phyloP scores from a whole-genome alignment of 768 basidiomycete genomes.

The Strobilomyces dryophilus region DNA sequence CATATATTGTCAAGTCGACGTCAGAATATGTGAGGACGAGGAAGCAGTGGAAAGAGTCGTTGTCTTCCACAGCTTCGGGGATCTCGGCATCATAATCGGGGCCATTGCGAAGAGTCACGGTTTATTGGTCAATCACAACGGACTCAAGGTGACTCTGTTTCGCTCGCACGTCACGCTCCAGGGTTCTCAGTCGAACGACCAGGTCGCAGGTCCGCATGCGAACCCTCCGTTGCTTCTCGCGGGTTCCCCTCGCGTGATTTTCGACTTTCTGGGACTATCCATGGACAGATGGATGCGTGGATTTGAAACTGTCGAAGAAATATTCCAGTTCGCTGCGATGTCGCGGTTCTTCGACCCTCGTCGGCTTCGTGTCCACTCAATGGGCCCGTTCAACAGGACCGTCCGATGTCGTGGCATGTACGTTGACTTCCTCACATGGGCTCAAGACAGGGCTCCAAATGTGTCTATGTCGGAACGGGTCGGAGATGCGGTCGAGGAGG shows the following conservation, averaged over 20 bases:
- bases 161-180: not conserved
- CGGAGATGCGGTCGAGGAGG: constrained; percentile 37
- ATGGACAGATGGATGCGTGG: constrained; percentile 48
- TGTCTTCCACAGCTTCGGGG: constrained; percentile 65
- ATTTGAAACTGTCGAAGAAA: constrained; percentile 49
- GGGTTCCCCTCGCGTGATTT: constrained; percentile 44
- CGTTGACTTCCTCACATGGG: constrained; percentile 52
- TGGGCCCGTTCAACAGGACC: constrained; percentile 41
- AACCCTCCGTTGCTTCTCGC: constrained; percentile 46
- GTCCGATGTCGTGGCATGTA: constrained; percentile 53
- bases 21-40: constrained; percentile 51
- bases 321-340: constrained; percentile 55
- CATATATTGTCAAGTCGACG: constrained; percentile 53
- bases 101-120: constrained; percentile 50
- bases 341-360: constrained; percentile 51
- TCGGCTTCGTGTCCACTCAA: constrained; percentile 29
- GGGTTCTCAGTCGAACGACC: constrained; percentile 19
- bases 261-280: constrained; percentile 55
- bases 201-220: constrained; percentile 28
- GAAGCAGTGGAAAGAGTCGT: constrained; percentile 47
- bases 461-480: constrained; percentile 11
- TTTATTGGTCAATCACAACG: constrained; percentile 46
- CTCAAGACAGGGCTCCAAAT: constrained; percentile 22
- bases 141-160: constrained; percentile 50
- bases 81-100: constrained; percentile 67